These are phyloP conservation scores for Mycena filopes DNA, from an alignment of 768 basidiomycete genomes.

Conservation along the genomic window DNA sequence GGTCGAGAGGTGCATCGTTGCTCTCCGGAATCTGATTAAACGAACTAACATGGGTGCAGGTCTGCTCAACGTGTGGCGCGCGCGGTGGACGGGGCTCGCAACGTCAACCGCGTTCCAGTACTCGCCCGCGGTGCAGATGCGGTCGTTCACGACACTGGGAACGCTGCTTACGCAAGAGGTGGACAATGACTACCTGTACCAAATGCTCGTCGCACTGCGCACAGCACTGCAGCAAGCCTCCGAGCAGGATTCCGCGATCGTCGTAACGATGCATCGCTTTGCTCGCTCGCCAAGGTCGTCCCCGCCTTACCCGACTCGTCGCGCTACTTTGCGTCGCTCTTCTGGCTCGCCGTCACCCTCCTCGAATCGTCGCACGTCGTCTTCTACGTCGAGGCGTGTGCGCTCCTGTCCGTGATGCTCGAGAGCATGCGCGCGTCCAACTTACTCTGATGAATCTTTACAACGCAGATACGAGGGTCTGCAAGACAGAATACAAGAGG, in stretches of 20 bases:
- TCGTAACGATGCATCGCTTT: conserved; percentile 91
- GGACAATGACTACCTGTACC: conserved; percentile 93
- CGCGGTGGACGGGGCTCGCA: conserved; percentile 92
- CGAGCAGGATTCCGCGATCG: conserved; percentile 74
- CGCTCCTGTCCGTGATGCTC: conserved; percentile 72
- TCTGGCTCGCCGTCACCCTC: conserved; percentile 90
- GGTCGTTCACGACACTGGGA: conserved; percentile 86
- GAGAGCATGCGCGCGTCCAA: conserved; percentile 63
- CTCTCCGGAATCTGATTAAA: conserved; percentile 3
- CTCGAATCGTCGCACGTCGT: conserved; percentile 80
- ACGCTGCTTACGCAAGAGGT: conserved; percentile 86
- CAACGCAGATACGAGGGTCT: conserved; percentile 81
- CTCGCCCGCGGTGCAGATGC: conserved; percentile 87
- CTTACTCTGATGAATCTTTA: no score
- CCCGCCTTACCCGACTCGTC: conserved; percentile 76
- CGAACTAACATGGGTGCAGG: conserved; percentile 50
- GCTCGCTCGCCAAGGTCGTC: conserved; percentile 83
- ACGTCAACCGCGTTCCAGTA: conserved; percentile 91
- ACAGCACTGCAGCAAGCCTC: conserved; percentile 74
- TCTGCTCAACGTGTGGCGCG: conserved; percentile 88
- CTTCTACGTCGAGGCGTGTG: conserved; percentile 75
- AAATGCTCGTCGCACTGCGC: conserved; percentile 89
- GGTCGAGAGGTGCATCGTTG: conserved; percentile 68
- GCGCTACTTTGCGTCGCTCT: conserved; percentile 77
- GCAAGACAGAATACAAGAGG: conserved; percentile 79